Evolutionary conservation across 2,329 filamentous ascomycete genomes (phyloP), one percentile per base, ranked within the genome.

Genomic region (Trichoderma sp.): DNA sequence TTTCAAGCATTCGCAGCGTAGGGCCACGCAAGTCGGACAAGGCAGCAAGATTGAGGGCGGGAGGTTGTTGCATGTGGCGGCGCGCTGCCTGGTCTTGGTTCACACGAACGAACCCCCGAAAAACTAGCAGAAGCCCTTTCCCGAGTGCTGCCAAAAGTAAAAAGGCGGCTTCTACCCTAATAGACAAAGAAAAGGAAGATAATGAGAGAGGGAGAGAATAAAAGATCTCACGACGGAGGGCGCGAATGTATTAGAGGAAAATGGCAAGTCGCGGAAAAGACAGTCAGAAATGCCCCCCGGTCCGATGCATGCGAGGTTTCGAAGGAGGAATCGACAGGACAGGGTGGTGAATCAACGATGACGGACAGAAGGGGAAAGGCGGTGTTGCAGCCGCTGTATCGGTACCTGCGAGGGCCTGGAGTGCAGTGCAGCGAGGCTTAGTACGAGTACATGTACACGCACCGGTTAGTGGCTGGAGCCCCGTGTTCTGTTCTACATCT

Each of bases 331-430:
- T 58, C 69, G 69, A 58, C 43, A 21, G 51, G 68, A 47, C 43
- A 47, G 69, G 69, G 32, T 51, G 60, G 61, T 71, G 69, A 70
- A 64, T 63, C 68, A 57, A 32, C 43, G 39, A 64, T 70, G 68
- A 64, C 68, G 68, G 68, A 70, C 30, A 56, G 60, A 68, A 68
- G 53, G n/a, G 65, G 65, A 68, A 68, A 68, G 56, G 65, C 65
- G 65, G 65, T 47, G 53, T 43, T 43, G 26, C 26, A 60, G 56
- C 32, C 26, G 36, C 26, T 32, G 34, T 39, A n/a, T 7, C 36
- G n/a, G 65, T 68, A 68, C 53, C n/a, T 56, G 51, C 47, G n/a
- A 24, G n/a, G 47, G 47, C 11, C 47, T 53, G 47, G 47, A 53
- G 47, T 24, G 47, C 47, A 24, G 47, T 24, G 43, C 47, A 24